phyloP scores from a whole-genome alignment of 2,329 filamentous ascomycete species.

The Colletotrichum higginsianum region DNA sequence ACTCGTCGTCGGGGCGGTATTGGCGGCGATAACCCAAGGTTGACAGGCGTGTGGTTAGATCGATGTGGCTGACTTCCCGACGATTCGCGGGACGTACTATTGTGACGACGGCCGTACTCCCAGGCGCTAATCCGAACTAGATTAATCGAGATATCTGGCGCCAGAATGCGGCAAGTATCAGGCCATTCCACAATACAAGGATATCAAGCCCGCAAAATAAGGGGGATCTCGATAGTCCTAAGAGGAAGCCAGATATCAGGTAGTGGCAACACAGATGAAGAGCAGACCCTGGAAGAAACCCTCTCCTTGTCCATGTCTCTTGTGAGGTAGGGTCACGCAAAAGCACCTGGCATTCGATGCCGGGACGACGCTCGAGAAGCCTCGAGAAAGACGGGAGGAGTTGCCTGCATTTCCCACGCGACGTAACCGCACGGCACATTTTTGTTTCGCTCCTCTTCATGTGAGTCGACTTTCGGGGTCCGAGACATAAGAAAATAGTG shows the following conservation, averaged over 20 bases:
- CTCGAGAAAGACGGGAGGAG: background rate
- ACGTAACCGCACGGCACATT: background rate
- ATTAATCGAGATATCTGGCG: background rate
- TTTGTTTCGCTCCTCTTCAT: background rate
- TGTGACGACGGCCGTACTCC: background rate
- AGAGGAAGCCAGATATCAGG: background rate
- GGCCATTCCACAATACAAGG: background rate
- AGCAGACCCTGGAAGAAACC: background rate
- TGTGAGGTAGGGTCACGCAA: background rate
- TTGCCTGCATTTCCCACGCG: constrained; percentile 3
- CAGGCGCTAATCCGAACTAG: background rate
- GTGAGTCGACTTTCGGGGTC: background rate
- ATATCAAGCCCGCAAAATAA: background rate
- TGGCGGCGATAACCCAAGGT: background rate
- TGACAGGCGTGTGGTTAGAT: background rate
- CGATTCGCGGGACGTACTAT: background rate
- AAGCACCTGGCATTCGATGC: background rate
- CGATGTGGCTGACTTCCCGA: background rate
- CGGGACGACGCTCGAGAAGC: background rate
- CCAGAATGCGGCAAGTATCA: background rate
- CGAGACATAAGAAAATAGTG: background rate
- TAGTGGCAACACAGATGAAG: background rate
- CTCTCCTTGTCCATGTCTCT: background rate
- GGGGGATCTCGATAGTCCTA: background rate
- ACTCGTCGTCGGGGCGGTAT: background rate